phyloP scores from a whole-genome alignment of 495 filamentous ascomycete species.

The Astrocystis sublimbata region DNA sequence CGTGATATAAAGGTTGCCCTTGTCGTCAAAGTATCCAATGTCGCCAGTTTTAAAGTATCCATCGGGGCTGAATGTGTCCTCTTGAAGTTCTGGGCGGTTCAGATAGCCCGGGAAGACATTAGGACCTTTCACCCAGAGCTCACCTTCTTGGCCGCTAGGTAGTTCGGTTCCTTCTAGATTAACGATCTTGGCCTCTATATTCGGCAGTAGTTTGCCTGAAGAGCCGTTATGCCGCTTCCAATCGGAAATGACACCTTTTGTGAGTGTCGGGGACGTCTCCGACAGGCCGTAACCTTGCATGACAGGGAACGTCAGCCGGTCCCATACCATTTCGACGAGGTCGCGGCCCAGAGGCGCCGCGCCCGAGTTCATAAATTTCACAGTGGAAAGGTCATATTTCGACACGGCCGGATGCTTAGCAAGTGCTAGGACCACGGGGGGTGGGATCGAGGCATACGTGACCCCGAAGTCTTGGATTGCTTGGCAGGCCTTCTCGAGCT shows the following conservation, averaged over 20 bases:
- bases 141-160: slow-evolving; percentile 49
- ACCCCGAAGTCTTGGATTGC: slow-evolving; percentile 73
- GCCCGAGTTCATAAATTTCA: slow-evolving; percentile 86
- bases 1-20: slow-evolving; percentile 62
- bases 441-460: slow-evolving; percentile 80
- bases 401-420: slow-evolving; percentile 73
- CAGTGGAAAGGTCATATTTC: slow-evolving; percentile 75
- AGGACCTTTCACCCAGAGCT: slow-evolving; percentile 77
- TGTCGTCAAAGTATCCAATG: slow-evolving; percentile 58
- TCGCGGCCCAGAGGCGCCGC: slow-evolving; percentile 87
- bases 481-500: slow-evolving; percentile 73
- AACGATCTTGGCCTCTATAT: slow-evolving; percentile 83
- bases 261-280: slow-evolving; percentile 56
- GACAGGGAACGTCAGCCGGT: slow-evolving; percentile 69
- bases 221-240: slow-evolving; percentile 79
- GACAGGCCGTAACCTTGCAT: slow-evolving; percentile 62
- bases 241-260: slow-evolving; percentile 66
- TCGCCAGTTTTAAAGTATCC: slow-evolving; percentile 88
- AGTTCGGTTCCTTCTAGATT: slow-evolving; percentile 61
- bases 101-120: slow-evolving; percentile 78
- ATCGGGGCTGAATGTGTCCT: slow-evolving; percentile 64
- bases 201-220: slow-evolving; percentile 77
- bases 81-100: slow-evolving; percentile 66
- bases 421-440: slow-evolving; percentile 79
- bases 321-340: slow-evolving; percentile 75